Conservation (phyloP, 129 eudicot species). For the Lonicera japonica region DNA sequence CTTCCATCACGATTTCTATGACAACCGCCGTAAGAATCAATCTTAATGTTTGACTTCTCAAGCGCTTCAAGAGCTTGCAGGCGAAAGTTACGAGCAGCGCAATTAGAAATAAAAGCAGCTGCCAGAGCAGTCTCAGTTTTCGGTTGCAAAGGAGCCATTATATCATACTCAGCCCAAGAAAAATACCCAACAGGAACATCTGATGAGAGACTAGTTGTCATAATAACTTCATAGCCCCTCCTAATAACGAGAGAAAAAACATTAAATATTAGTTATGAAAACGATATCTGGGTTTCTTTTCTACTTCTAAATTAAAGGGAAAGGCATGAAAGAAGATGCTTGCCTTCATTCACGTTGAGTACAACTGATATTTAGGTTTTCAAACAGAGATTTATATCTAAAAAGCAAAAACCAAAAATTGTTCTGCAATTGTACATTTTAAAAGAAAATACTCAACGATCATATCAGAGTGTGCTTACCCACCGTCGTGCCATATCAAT, state of each 20-base stretch:
- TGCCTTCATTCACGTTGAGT: too few relatives aligned
- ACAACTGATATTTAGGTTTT: neutral
- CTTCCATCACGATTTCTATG: conserved; percentile 81
- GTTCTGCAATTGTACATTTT: too few relatives aligned
- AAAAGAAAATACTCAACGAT: conserved; percentile 7
- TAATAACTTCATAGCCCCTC: conserved; percentile 67
- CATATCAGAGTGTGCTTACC: conserved; percentile 43
- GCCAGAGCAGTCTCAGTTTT: conserved; percentile 85
- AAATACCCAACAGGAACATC: conserved; percentile 98
- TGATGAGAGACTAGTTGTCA: conserved; percentile 97
- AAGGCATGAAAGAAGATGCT: too few relatives aligned
- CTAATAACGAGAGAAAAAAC: conserved; percentile 31
- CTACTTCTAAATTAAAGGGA: too few relatives aligned
- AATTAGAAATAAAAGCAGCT: conserved; percentile 96
- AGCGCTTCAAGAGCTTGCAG: conserved; percentile 87
- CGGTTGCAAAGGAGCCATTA: conserved; percentile 91
- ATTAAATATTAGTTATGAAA: neutral
- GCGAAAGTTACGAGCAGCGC: conserved; percentile 89
- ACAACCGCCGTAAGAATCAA: conserved; percentile 94
- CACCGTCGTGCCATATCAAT: conserved; percentile 59
- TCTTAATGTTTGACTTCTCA: conserved; percentile 54
- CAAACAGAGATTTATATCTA: neutral
- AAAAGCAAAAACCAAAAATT: too few relatives aligned
- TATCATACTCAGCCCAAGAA: conserved; percentile 97
- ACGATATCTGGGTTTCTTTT: neutral